Conservation (phyloP, 306 rosid genomes). For the Albizia julibrissin region DNA sequence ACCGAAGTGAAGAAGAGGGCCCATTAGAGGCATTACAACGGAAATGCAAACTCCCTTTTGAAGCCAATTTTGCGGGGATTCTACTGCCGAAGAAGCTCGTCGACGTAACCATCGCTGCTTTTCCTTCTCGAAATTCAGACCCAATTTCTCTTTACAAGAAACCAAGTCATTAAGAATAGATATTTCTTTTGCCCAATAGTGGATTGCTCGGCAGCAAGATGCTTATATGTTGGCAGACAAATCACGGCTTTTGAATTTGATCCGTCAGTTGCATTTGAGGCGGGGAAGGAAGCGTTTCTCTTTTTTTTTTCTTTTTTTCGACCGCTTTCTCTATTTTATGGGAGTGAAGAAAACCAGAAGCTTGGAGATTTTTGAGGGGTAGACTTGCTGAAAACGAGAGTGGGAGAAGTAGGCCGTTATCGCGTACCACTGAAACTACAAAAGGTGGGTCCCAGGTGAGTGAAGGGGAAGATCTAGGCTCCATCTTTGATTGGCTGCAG, state of each 20-base stretch:
- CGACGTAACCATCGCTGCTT: constrained; percentile 31
- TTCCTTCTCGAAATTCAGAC: neutral
- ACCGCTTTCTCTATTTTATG: neutral
- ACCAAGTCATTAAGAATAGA: constrained; percentile 2
- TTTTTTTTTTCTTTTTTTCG: neutral
- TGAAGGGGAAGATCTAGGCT: constrained; percentile 18
- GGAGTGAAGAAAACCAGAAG: neutral
- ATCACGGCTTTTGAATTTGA: constrained; percentile 37
- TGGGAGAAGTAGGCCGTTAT: constrained; percentile 13
- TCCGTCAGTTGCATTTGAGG: constrained; percentile 47
- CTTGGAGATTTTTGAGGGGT: constrained; percentile 6
- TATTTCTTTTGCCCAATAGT: neutral
- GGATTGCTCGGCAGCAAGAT: neutral
- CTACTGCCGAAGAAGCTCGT: constrained; percentile 46
- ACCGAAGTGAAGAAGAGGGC: constrained; percentile 28
- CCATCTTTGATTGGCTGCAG: constrained; percentile 39
- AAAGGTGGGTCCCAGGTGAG: neutral
- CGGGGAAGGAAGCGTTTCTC: constrained; percentile 31
- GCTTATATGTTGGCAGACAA: neutral
- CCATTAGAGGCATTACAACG: constrained; percentile 23
- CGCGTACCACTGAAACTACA: neutral
- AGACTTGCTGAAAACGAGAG: constrained; percentile 26
- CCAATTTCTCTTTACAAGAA: neutral
- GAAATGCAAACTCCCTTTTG: constrained; percentile 18
- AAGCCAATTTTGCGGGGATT: constrained; percentile 27